Conservation (phyloP, 208 protist species). For the Crithidia bombi region DNA sequence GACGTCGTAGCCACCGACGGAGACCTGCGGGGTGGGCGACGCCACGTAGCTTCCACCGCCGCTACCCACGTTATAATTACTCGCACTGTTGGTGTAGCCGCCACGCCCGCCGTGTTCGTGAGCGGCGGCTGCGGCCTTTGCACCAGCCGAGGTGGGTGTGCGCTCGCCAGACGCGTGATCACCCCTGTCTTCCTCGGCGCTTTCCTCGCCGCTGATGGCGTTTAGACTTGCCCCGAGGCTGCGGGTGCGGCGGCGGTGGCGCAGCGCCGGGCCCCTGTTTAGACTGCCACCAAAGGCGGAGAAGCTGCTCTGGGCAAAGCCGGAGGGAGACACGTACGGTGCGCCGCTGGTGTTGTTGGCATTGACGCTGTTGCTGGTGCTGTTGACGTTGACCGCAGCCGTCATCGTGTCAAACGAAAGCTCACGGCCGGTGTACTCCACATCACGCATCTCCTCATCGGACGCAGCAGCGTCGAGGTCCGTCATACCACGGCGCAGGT, state of each 20-base stretch:
- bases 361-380: neutral
- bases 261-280: neutral
- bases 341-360: neutral
- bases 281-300: slow-evolving; percentile 10
- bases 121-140: neutral
- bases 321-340: neutral
- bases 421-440: slow-evolving; percentile 15
- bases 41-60: neutral
- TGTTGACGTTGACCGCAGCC: neutral
- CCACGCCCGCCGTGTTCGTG: neutral
- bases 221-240: slow-evolving; percentile 19
- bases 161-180: neutral
- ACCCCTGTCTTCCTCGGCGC: slow-evolving; percentile 21
- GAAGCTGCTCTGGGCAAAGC: slow-evolving; percentile 15
- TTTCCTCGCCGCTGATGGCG: slow-evolving; percentile 20
- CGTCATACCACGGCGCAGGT: slow-evolving; percentile 9
- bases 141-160: neutral
- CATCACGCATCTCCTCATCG: slow-evolving; percentile 14
- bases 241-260: slow-evolving; percentile 26
- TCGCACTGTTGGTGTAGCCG: neutral
- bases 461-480: slow-evolving; percentile 13
- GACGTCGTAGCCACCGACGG: neutral
- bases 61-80: neutral
- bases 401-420: neutral
- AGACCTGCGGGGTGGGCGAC: slow-evolving; percentile 4